Evolutionary conservation across 345 rosid species (phyloP).

Genomic region (Rhizophora mangle): DNA sequence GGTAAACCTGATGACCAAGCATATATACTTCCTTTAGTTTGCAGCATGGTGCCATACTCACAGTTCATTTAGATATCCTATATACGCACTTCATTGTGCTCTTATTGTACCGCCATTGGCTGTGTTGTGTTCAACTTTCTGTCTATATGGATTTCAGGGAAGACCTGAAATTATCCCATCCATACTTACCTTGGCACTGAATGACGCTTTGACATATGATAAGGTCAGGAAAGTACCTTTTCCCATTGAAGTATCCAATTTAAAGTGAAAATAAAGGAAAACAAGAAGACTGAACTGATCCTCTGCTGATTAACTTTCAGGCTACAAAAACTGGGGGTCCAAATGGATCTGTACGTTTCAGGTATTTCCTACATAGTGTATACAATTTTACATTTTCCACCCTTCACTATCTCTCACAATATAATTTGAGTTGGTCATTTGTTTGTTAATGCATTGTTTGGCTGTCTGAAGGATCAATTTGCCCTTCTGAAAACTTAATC

Average conservation of each 20-base stretch:
- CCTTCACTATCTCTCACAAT: background rate
- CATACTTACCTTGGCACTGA: conserved; percentile 65
- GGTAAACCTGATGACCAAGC: conserved; percentile 27
- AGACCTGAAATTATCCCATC: conserved; percentile 70
- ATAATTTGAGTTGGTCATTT: background rate
- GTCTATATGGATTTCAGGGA: conserved; percentile 34
- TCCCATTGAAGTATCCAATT: background rate
- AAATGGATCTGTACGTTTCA: conserved; percentile 85
- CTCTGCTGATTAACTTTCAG: conserved; percentile 40
- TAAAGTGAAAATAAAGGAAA: background rate
- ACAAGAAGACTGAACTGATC: conserved; percentile 15
- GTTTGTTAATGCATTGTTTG: background rate
- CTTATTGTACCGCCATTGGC: background rate
- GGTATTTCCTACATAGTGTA: conserved; percentile 44
- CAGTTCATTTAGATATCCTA: background rate
- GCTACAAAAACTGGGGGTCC: conserved; percentile 93
- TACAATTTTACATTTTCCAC: background rate
- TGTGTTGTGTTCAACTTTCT: background rate
- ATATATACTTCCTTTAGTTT: background rate
- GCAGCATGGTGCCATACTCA: background rate
- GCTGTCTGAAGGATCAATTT: conserved; percentile 7
- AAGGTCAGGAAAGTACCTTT: conserved; percentile 52
- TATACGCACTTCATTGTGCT: no score
- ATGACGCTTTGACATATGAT: conserved; percentile 81
- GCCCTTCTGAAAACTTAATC: background rate